These are phyloP conservation scores for Claviceps cyperi DNA, from an alignment of 2,329 filamentous ascomycete genomes.

Conservation along the genomic window DNA sequence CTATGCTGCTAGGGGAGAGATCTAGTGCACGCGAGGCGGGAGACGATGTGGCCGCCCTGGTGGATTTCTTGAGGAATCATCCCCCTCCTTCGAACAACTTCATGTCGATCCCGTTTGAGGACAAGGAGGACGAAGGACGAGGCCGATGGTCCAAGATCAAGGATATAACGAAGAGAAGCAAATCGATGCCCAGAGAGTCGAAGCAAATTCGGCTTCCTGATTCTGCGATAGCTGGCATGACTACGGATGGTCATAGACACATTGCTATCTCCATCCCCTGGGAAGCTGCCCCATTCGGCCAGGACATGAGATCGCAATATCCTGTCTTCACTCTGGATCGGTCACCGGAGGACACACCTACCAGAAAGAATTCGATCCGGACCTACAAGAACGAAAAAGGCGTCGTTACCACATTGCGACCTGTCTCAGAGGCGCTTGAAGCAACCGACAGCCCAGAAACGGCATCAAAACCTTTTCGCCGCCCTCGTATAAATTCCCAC, in stretches of 20 bases:
- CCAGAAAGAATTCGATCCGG: slow-evolving; percentile 11
- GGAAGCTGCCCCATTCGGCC: slow-evolving; percentile 30
- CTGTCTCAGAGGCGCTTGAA: slow-evolving; percentile 14
- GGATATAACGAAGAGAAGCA: slow-evolving; percentile 24
- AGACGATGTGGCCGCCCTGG: slow-evolving; percentile 22
- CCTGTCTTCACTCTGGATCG: slow-evolving; percentile 15
- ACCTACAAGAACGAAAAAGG: slow-evolving; percentile 21
- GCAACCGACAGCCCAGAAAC: background rate
- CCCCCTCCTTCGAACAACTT: slow-evolving; percentile 34
- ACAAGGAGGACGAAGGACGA: slow-evolving; percentile 16
- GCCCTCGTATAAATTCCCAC: slow-evolving; percentile 1
- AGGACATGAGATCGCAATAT: slow-evolving; percentile 19
- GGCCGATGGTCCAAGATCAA: slow-evolving; percentile 29
- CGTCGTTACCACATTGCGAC: slow-evolving; percentile 21
- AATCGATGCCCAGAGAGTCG: slow-evolving; percentile 16
- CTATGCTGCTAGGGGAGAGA: slow-evolving; percentile 4
- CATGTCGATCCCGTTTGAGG: slow-evolving; percentile 29
- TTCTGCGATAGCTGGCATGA: slow-evolving; percentile 39
- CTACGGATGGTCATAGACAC: slow-evolving; percentile 37
- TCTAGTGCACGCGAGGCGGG: slow-evolving; percentile 8
- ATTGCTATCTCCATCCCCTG: slow-evolving; percentile 47
- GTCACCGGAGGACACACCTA: background rate
- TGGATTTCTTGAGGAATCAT: slow-evolving; percentile 35
- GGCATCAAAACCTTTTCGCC: background rate
- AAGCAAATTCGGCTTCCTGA: slow-evolving; percentile 33